Evolutionary conservation across 2,329 filamentous ascomycete genomes (phyloP), one percentile per base, ranked within the genome.

Genomic region (Ascomycota sp.): DNA sequence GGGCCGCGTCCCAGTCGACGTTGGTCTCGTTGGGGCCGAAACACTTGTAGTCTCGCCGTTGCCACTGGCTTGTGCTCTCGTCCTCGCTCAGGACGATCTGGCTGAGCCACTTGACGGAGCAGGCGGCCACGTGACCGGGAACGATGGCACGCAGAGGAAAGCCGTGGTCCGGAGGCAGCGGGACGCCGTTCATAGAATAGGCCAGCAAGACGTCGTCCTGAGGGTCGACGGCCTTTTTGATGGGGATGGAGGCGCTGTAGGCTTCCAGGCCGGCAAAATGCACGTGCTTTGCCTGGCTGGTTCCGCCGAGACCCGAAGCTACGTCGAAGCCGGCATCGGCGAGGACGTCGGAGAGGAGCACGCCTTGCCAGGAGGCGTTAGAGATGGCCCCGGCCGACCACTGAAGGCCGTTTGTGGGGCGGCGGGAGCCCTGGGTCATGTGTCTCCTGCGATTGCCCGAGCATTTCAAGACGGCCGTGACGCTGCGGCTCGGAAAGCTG

Each of bases 81-180:
- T 78, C 73, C 32, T 71, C 68, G 24, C 69, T 66, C 2, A 78
- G 55, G 0, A 65, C 60, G 31, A 79, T 69, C 27, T 64, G 63
- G 35, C 60, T 68, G 2, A 79, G 52, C 74, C 73, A 79, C 42
- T 79, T 79, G 37, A 76, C 72, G 5, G 65, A 71, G 2, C 73
- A 59, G 1, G 72, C 74, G 1, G 71, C 74, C 2, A 76, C 72
- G 30, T 69, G 63, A 0, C 74, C 74, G 0, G 73, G 69, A 0
- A 76, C 67, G 3, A 76, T 54, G 1, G 63, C 62, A 2, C 71
- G 57, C 10, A 76, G 47, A 1, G 74, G 74, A 38, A 61, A 77
- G 1, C 74, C 74, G 39, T 79, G 74, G 34, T 77, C 72, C 2
- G 59, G 60, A 0, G 71, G 69, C 1, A 79, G 52, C 0, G 66